phyloP scores from a whole-genome alignment of 2,329 filamentous ascomycete species.

The Bimuria novae-zelandiae region DNA sequence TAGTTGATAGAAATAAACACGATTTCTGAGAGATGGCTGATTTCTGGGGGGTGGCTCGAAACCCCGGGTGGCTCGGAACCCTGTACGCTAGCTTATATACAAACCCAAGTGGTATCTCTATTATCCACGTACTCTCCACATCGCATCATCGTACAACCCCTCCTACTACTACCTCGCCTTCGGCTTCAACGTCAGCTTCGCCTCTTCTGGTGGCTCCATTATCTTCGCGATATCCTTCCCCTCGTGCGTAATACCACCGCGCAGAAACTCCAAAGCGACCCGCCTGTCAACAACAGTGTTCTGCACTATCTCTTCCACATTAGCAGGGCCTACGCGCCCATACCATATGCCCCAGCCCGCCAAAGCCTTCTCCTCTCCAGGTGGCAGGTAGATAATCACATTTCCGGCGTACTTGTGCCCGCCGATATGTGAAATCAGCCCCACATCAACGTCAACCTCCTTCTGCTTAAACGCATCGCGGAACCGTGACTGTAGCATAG shows the following conservation, averaged over 20 bases:
- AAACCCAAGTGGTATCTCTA: too few relatives aligned
- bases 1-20: too few relatives aligned
- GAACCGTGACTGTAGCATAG: conserved; percentile 74
- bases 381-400: conserved; percentile 79
- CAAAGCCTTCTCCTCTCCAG: conserved; percentile 58
- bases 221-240: conserved; percentile 35
- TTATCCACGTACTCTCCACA: too few relatives aligned
- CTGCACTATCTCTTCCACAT: conserved; percentile 75
- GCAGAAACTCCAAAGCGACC: conserved; percentile 71
- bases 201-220: conserved; percentile 34
- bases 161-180: conserved; percentile 21
- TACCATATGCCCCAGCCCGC: conserved; percentile 81
- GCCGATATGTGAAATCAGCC: conserved; percentile 76
- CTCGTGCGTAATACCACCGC: conserved; percentile 63
- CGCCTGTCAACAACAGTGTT: conserved; percentile 71
- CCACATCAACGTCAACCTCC: conserved; percentile 64
- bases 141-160: neutral
- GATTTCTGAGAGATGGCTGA: too few relatives aligned
- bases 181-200: conserved; percentile 21
- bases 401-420: conserved; percentile 88
- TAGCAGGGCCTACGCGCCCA: conserved; percentile 72
- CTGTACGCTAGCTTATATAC: too few relatives aligned
- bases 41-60: too few relatives aligned
- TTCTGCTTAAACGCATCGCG: conserved; percentile 58
- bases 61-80: too few relatives aligned